Conservation (phyloP, 2,329 filamentous ascomycete species). For the Pleomassaria siparia region DNA sequence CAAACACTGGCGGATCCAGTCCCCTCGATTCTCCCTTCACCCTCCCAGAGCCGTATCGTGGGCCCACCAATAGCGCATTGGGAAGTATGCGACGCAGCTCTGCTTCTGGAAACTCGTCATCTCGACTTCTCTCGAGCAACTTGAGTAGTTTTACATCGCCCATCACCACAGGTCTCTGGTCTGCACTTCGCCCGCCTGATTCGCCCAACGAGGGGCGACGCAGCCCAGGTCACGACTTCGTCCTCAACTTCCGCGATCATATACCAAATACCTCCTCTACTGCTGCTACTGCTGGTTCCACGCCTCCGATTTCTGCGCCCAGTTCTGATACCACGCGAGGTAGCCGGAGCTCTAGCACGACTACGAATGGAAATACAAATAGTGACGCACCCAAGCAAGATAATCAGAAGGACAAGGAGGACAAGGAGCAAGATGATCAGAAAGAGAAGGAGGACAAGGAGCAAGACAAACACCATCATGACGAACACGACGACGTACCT, state of each 20-base stretch:
- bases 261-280: background rate
- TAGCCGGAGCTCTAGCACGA: constrained; percentile 1
- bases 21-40: constrained; percentile 34
- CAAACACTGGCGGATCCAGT: constrained; percentile 23
- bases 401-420: constrained; percentile 9
- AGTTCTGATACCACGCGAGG: constrained; percentile 1
- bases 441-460: constrained; percentile 25
- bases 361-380: constrained; percentile 12
- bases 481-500: constrained; percentile 33
- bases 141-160: constrained; percentile 19
- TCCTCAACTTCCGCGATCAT: constrained; percentile 34
- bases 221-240: constrained; percentile 35
- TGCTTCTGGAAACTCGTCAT: constrained; percentile 28
- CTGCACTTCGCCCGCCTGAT: constrained; percentile 25
- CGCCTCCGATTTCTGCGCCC: constrained; percentile 10
- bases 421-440: constrained; percentile 10
- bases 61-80: constrained; percentile 41
- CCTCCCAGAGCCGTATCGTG: constrained; percentile 29
- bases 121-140: constrained; percentile 19
- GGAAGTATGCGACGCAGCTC: constrained; percentile 45
- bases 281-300: background rate
- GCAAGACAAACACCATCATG: constrained; percentile 14
- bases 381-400: constrained; percentile 5
- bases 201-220: constrained; percentile 18
- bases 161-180: constrained; percentile 45